Conservation (phyloP, 2,329 filamentous ascomycete species). For the Cordyceps javanica region DNA sequence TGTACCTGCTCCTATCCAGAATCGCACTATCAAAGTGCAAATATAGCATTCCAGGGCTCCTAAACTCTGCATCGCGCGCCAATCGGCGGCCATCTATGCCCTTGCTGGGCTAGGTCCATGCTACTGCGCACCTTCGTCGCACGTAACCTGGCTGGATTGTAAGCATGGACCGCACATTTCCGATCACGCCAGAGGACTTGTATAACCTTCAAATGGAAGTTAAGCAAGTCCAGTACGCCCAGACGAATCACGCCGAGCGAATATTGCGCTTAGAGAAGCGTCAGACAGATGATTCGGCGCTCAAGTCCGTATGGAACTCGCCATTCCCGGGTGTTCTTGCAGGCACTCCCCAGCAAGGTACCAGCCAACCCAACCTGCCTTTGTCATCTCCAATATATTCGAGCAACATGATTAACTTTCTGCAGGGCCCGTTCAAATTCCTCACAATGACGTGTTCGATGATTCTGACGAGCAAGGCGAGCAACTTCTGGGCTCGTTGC, state of each 20-base stretch:
- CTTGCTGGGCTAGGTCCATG: conserved; percentile 11
- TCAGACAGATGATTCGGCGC: conserved; percentile 59
- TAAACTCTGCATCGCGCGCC: neutral
- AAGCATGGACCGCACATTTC: conserved; percentile 60
- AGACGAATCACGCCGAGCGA: conserved; percentile 57
- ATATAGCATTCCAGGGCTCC: neutral
- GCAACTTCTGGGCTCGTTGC: conserved; percentile 71
- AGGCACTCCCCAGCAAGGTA: conserved; percentile 83
- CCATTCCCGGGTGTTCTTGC: conserved; percentile 83
- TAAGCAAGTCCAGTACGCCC: conserved; percentile 59
- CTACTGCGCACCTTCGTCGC: neutral
- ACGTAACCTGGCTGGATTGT: conserved; percentile 1
- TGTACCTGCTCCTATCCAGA: neutral
- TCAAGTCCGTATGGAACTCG: conserved; percentile 89
- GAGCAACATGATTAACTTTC: neutral
- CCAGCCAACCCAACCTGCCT: conserved; percentile 20
- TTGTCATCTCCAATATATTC: neutral
- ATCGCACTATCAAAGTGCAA: neutral
- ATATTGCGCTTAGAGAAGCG: conserved; percentile 58
- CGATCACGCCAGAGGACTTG: conserved; percentile 56
- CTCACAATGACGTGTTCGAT: conserved; percentile 79
- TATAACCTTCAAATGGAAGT: conserved; percentile 65
- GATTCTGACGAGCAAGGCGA: conserved; percentile 83
- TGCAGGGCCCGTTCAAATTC: conserved; percentile 71
- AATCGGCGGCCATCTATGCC: neutral